Percentiles rank a stretch among this genome's conserved stretches.
These are phyloP conservation scores for Torrubiella hemipterigena DNA, from an alignment of 2,329 filamentous ascomycete genomes.

Conservation along the genomic window DNA sequence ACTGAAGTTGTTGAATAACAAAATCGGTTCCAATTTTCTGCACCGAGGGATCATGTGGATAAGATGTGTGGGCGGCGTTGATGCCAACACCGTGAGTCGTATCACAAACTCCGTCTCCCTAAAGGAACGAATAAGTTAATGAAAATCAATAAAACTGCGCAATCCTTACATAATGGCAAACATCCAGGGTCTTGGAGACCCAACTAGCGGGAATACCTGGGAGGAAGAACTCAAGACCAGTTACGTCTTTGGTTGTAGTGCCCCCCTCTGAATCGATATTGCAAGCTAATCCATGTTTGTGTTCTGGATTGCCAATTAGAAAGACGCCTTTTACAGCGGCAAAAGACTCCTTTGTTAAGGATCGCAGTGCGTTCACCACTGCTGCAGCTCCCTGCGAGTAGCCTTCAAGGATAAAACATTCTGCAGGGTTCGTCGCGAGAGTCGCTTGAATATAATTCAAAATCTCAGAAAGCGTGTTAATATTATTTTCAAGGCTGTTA, in stretches of 20 bases:
- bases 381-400: slow-evolving; percentile 7
- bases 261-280: slow-evolving; percentile 7
- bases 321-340: slow-evolving; percentile 7
- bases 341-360: slow-evolving; percentile 4
- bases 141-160: no score
- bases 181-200: slow-evolving; percentile 6
- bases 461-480: neutral
- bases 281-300: slow-evolving; percentile 6
- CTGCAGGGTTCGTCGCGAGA: slow-evolving; percentile 1
- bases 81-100: neutral
- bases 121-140: no score
- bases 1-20: no score
- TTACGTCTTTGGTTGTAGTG: slow-evolving; percentile 1
- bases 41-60: neutral
- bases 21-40: slow-evolving; percentile 5
- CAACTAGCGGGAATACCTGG: slow-evolving; percentile 4
- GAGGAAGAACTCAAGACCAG: neutral
- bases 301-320: slow-evolving; percentile 6
- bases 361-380: slow-evolving; percentile 5
- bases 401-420: slow-evolving; percentile 7
- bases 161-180: slow-evolving; percentile 7
- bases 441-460: slow-evolving; percentile 2
- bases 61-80: slow-evolving; percentile 1
- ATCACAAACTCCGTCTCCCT: slow-evolving; percentile 8
- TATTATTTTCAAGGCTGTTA: neutral